phyloP scores from a whole-genome alignment of 192 early-diverging fungal species.

The Backusella circina region DNA sequence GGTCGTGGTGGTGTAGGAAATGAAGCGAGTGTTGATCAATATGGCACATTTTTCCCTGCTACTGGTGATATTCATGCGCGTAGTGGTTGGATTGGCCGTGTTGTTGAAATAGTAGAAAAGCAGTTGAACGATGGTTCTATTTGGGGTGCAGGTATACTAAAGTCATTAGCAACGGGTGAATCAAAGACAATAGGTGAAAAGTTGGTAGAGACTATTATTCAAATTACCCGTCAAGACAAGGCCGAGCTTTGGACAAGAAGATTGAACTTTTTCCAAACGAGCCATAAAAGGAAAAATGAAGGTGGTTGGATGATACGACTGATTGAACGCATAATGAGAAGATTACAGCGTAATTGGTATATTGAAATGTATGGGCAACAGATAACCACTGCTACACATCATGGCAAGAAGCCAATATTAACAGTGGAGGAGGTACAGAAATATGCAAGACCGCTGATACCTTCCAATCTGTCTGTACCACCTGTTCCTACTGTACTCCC shows the following conservation, averaged over 20 bases:
- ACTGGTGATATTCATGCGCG: conserved; percentile 10
- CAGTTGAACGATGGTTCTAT: conserved; percentile 64
- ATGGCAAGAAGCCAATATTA: not conserved
- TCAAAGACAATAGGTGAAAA: conserved; percentile 9
- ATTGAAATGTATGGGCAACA: conserved; percentile 41
- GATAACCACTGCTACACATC: not conserved
- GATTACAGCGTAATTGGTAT: conserved; percentile 68
- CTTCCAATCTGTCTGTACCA: conserved; percentile 44
- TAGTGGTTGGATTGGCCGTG: conserved; percentile 69
- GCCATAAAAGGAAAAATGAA: conserved; percentile 47
- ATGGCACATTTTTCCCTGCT: conserved; percentile 26
- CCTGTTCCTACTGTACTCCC: conserved; percentile 84
- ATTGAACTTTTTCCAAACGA: not conserved
- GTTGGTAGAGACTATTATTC: not conserved
- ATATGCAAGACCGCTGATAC: conserved; percentile 12
- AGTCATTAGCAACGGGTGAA: not conserved
- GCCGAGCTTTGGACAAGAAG: not conserved
- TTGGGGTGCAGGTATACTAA: conserved; percentile 57
- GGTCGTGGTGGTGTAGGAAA: conserved; percentile 65
- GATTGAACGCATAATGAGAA: conserved; percentile 52
- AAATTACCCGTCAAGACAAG: not conserved
- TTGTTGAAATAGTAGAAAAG: conserved; percentile 74
- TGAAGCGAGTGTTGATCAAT: conserved; percentile 34
- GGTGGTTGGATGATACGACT: conserved; percentile 73
- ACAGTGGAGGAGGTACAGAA: not conserved